These are phyloP conservation scores for Rhynchospora breviuscula DNA, from an alignment of 176 grass and related monocot species.

Conservation along the genomic window DNA sequence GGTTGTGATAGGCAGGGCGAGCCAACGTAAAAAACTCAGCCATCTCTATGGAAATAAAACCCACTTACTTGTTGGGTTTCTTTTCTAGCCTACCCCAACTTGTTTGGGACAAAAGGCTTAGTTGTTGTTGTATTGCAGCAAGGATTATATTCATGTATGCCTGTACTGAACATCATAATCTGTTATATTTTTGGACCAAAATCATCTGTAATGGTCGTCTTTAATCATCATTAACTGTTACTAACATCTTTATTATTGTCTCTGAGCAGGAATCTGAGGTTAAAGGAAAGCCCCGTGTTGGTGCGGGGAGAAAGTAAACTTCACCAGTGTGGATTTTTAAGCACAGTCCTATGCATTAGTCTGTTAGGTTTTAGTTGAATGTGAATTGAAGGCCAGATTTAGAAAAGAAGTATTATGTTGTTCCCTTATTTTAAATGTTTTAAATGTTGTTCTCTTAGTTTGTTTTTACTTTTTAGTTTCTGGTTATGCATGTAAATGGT, in stretches of 20 bases:
- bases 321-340: neutral
- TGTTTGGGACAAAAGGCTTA: no score
- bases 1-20: no score
- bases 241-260: neutral
- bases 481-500: neutral
- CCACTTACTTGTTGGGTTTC: no score
- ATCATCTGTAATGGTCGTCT: neutral
- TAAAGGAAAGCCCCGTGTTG: slow-evolving; percentile 72
- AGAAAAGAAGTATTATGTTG: neutral
- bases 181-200: neutral
- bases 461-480: neutral
- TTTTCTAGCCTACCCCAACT: no score
- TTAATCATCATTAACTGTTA: neutral
- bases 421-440: neutral
- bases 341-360: neutral
- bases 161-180: neutral
- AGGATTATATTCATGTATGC: neutral
- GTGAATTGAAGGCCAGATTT: neutral
- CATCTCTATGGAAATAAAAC: no score
- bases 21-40: no score
- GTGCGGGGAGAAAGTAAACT: slow-evolving; percentile 46
- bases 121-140: neutral
- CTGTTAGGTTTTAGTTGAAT: neutral
- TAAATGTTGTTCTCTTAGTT: neutral
- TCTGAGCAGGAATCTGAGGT: slow-evolving; percentile 73